Evolutionary conservation across 345 rosid species (phyloP).

Genomic region (Anacardium occidentale): DNA sequence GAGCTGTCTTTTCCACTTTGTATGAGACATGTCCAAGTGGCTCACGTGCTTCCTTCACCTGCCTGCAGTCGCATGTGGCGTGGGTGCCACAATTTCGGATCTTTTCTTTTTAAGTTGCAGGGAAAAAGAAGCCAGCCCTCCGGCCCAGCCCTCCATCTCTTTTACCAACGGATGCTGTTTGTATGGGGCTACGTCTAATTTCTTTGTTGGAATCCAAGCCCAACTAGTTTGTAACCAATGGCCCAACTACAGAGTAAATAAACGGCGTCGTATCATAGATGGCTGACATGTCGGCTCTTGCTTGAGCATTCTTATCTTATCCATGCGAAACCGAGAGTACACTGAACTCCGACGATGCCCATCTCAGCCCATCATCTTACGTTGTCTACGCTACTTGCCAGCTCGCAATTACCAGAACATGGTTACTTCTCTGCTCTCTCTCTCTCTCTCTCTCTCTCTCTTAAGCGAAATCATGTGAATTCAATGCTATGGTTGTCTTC

Average conservation of each 20-base stretch:
- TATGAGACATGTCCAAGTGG: conserved; percentile 7
- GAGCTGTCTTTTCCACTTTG: conserved; percentile 14
- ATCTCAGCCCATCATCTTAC: not conserved
- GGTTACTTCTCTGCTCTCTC: not conserved
- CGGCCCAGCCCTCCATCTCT: not conserved
- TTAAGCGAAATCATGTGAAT: not conserved
- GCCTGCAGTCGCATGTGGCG: not conserved
- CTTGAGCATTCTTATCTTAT: not conserved
- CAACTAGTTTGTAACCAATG: too few species aligned
- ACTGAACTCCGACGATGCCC: not conserved
- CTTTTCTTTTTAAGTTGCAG: not conserved
- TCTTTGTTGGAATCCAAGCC: too few species aligned
- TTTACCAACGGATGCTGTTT: not conserved
- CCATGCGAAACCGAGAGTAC: not conserved
- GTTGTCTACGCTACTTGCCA: not conserved
- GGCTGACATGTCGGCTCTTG: too few species aligned
- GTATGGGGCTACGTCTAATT: not conserved
- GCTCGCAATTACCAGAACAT: not conserved
- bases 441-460: not conserved
- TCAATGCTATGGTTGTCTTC: not conserved
- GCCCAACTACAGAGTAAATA: too few species aligned
- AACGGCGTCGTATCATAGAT: too few species aligned
- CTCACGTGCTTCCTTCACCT: not conserved
- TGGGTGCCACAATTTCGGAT: conserved; percentile 10
- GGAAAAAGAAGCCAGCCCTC: too few species aligned